Evolutionary conservation across 208 protist species (phyloP).

Genomic region (Phytomonas serpens): DNA sequence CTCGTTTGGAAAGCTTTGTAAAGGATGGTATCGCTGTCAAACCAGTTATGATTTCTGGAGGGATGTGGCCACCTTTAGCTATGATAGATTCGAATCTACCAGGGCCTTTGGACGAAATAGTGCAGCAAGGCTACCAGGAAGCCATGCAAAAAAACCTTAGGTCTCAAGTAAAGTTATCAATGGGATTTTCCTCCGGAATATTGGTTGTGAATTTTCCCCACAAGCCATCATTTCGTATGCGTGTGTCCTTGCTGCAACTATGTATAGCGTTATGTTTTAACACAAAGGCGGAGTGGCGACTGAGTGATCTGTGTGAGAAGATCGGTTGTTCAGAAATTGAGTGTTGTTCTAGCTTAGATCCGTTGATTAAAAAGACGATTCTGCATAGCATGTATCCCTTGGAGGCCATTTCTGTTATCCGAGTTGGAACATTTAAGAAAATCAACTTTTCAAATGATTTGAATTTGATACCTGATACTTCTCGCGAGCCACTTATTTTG

Average conservation of each 20-base stretch:
- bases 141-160: neutral
- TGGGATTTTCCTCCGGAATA: neutral
- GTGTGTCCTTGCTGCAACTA: constrained; percentile 30
- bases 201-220: neutral
- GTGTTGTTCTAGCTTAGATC: constrained; percentile 17
- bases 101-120: neutral
- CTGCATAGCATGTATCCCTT: constrained; percentile 5
- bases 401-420: neutral
- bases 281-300: constrained; percentile 18
- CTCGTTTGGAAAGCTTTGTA: neutral
- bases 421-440: neutral
- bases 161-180: neutral
- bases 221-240: constrained; percentile 14
- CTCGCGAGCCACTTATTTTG: neutral
- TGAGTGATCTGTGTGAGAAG: constrained; percentile 23
- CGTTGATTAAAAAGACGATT: constrained; percentile 17
- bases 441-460: neutral
- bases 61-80: neutral
- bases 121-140: neutral
- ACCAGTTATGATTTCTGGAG: neutral
- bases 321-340: constrained; percentile 16
- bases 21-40: neutral
- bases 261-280: constrained; percentile 43
- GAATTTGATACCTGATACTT: neutral
- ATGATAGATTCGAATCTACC: neutral